Base-by-base conservation (phyloP, 2,329 filamentous ascomycete species). In the Colletotrichum navitas region DNA sequence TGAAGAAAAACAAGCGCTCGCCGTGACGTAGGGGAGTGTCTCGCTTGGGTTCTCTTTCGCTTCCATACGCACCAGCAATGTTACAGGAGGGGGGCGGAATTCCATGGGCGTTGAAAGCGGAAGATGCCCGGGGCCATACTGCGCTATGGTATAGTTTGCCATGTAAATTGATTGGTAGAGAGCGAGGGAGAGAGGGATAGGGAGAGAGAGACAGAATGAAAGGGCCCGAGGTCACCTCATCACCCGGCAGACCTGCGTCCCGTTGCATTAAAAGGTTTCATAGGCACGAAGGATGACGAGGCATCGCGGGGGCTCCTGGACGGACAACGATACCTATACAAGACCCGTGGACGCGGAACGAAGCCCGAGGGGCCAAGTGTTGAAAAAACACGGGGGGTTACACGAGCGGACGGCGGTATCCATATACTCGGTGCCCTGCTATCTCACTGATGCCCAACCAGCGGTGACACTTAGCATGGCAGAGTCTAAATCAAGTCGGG, bases 261-360 rank as follows among this genome's bases (percentile, higher is more conserved):
- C 58, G 63, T 63, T 41, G 41, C 56, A 14, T 47, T 59, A 47
- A 36, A 43, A 41, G 18, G 26, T 32, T 43, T 18, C 45, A 60
- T 26, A 32, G 32, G 43, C 10, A 39, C 12, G 43, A 62, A 6
- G 34, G 67, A 63, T 32, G 55, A 41, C 58, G n/a, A 39, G 41
- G 26, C 32, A 24, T 36, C 36, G 41, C 52, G 52, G n/a, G n/a
- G 39, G 39, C 11, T 5, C 39, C 39, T 14, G n/a, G 52, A 56
- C 26, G 16, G 47, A 55, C 36, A 34, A 7, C 34, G n/a, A 32
- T 24, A 36, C 43, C 62, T 12, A 39, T 11, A 41, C 1, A 41
- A 45, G 45, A 69, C 62, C 54, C 67, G 62, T 45, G 47, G 66
- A 54, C 21, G 18, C 54, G n/a, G 55, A 61, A 45, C 6, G 7